A percentile compares a stretch with the other conserved stretches of the same genome.
Conservation (phyloP, 148 eudicot genomes). For the Hydrangea macrophylla region DNA sequence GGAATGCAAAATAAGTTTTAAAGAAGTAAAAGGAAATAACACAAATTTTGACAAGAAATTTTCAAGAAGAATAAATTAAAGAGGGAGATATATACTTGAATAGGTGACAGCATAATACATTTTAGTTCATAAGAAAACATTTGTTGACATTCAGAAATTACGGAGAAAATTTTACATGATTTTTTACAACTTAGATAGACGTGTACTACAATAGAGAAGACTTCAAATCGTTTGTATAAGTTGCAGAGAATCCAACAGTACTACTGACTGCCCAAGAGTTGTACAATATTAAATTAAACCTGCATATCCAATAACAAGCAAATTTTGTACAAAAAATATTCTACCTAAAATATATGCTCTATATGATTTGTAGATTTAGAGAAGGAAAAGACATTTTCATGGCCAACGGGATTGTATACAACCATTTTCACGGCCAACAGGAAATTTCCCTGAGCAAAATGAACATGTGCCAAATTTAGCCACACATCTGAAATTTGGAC, state of each 20-base stretch:
- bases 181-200: too few relatives aligned
- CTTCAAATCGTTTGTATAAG: too few relatives aligned
- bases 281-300: too few relatives aligned
- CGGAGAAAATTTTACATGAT: too few relatives aligned
- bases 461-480: slow-evolving; percentile 97
- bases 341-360: too few relatives aligned
- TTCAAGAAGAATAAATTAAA: slow-evolving; percentile 5
- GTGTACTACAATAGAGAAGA: too few relatives aligned
- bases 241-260: too few relatives aligned
- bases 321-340: too few relatives aligned
- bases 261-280: too few relatives aligned
- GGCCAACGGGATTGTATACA: not conserved
- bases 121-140: slow-evolving; percentile 5
- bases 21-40: not conserved
- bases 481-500: slow-evolving; percentile 95
- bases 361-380: too few relatives aligned
- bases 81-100: not conserved
- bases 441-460: slow-evolving; percentile 92
- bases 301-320: too few relatives aligned
- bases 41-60: not conserved
- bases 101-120: not conserved
- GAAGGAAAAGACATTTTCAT: too few relatives aligned
- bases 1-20: not conserved
- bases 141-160: not conserved
- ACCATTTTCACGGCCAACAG: slow-evolving; percentile 90